Evolutionary conservation across 2,329 filamentous ascomycete genomes (phyloP), one percentile per base, ranked within the genome.

Genomic region (Aureobasidium leucospermi): DNA sequence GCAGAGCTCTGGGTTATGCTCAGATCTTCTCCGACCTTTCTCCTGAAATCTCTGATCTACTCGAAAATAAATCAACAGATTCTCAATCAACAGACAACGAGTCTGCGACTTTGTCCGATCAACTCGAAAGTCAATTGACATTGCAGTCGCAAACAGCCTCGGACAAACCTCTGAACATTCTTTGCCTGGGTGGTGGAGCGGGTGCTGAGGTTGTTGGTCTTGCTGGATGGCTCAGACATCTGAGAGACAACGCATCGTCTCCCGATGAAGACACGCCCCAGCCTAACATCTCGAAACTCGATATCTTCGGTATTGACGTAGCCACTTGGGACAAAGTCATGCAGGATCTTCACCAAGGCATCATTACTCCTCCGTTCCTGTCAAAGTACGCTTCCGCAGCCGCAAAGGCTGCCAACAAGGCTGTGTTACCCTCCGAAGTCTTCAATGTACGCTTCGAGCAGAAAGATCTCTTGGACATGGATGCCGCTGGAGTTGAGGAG

Each of bases 1-100:
- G 88, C 56, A 81, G 94, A 57, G 88, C 91, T 0, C 75, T 97
- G 56, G 90, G 87, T 63, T 97, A 97, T 74, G 78, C 84, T n/a
- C 76, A 80, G n/a, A 70, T 86, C 15, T 78, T 86, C 28, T 69
- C 66, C 62, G 63, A 74, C 67, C 58, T 75, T 64, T 65, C 65
- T 48, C 36, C 43, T 36, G 32, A 49, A 6, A 31, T 52, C 8
- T 6, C n/a, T n/a, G 38, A 59, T 7, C 28, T 51, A 6, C 46
- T 43, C 16, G 6, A 43, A 1, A 32, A 39, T 6, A 45, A 45
- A 28, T 10, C 52, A 29, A n/a, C 41, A 6, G 36, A 28, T 5
- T 10, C 13, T 15, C 6, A 19, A 13, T 16, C 13, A 4, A 11
- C 32, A 38, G 19, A 23, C n/a, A 29, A 38, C 15, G 16, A 57